Conservation (phyloP, 2,329 filamentous ascomycete genomes). For the Ophiostoma quercus region DNA sequence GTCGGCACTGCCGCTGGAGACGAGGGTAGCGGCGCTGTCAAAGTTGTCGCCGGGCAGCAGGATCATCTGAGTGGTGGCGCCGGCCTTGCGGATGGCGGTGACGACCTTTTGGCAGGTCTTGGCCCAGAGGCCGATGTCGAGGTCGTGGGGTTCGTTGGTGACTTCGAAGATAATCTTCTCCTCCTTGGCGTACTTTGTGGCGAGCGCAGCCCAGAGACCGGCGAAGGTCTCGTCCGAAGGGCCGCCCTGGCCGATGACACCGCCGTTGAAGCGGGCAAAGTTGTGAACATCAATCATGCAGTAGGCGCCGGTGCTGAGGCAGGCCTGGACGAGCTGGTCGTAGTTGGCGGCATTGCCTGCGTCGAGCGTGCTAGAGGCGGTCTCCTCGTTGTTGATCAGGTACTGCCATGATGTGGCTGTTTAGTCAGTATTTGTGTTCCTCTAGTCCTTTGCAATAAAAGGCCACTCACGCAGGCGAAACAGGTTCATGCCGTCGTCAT, state of each 20-base stretch:
- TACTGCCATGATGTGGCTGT: conserved; percentile 48
- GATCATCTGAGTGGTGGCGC: conserved; percentile 56
- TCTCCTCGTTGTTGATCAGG: conserved; percentile 41
- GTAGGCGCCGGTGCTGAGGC: conserved; percentile 43
- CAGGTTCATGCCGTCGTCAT: conserved; percentile 49
- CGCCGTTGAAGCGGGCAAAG: conserved; percentile 56
- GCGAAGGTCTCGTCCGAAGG: conserved; percentile 58
- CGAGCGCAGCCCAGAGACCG: conserved; percentile 53
- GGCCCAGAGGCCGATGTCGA: conserved; percentile 54
- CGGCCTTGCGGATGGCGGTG: conserved; percentile 60
- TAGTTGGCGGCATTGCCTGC: conserved; percentile 41
- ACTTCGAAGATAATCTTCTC: conserved; percentile 57
- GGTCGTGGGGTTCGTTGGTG: conserved; percentile 65
- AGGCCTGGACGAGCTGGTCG: conserved; percentile 46
- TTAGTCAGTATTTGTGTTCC: not conserved
- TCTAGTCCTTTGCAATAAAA: not conserved
- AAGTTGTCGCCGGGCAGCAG: conserved; percentile 54
- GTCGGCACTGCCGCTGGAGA: conserved; percentile 46
- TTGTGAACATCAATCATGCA: conserved; percentile 52
- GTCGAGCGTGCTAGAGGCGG: conserved; percentile 42
- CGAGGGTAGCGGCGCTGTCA: conserved; percentile 33
- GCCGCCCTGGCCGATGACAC: conserved; percentile 61
- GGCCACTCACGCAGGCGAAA: conserved; percentile 44
- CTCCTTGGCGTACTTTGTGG: conserved; percentile 51
- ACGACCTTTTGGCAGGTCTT: conserved; percentile 57